Percentiles rank a stretch among this genome's conserved stretches.
Conservation (phyloP, 306 rosid species). For the Quercus mongolica region DNA sequence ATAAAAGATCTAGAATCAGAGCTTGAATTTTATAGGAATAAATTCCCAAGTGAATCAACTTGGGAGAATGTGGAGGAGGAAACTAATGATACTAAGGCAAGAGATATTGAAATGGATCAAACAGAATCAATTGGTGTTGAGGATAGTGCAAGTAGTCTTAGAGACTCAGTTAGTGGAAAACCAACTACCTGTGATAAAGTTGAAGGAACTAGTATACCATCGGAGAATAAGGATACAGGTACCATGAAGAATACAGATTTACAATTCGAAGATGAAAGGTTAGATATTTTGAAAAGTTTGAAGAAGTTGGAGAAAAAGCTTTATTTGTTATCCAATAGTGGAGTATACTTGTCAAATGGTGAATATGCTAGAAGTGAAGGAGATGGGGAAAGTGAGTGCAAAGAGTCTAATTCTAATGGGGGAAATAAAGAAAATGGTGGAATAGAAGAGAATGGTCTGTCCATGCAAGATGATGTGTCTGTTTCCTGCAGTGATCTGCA, state of each 20-base stretch:
- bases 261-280: conserved; percentile 62
- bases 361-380: conserved; percentile 27
- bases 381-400: conserved; percentile 10
- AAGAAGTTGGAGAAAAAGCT: conserved; percentile 72
- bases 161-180: conserved; percentile 28
- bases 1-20: conserved; percentile 60
- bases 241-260: conserved; percentile 25
- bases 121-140: conserved; percentile 32
- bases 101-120: conserved; percentile 71
- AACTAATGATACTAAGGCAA: conserved; percentile 52
- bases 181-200: conserved; percentile 25
- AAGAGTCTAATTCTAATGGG: not conserved
- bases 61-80: conserved; percentile 31
- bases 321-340: conserved; percentile 37
- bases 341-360: conserved; percentile 10
- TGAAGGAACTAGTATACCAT: conserved; percentile 18
- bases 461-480: conserved; percentile 34
- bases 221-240: conserved; percentile 25
- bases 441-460: conserved; percentile 19
- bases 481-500: conserved; percentile 16
- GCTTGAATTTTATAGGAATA: conserved; percentile 53
- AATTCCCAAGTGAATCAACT: conserved; percentile 46
- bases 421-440: conserved; percentile 24
- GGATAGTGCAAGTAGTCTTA: conserved; percentile 23
- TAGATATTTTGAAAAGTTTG: conserved; percentile 45